phyloP scores from a whole-genome alignment of 2,329 filamentous ascomycete genomes.

The Cordyceps pruinosa region DNA sequence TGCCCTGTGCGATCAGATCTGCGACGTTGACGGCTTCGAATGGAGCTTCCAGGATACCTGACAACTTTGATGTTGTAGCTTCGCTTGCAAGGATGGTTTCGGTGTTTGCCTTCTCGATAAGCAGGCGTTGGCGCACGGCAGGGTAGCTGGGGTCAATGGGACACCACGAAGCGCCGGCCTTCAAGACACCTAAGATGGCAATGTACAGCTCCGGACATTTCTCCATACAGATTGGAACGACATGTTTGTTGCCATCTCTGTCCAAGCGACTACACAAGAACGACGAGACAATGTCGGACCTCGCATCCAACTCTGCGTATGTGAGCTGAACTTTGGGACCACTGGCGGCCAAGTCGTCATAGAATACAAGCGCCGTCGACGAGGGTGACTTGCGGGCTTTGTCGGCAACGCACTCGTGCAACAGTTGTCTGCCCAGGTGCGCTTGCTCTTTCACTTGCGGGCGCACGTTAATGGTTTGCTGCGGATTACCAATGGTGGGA shows the following conservation, averaged over 20 bases:
- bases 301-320: neutral
- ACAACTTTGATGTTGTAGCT: neutral
- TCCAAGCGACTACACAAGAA: neutral
- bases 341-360: neutral
- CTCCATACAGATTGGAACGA: constrained; percentile 5
- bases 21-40: neutral
- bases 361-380: neutral
- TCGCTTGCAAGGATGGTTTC: neutral
- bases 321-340: neutral
- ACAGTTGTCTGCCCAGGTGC: neutral
- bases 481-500: neutral
- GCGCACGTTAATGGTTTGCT: neutral
- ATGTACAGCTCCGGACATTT: constrained; percentile 1
- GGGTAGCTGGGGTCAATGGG: neutral
- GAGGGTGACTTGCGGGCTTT: neutral
- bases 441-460: neutral
- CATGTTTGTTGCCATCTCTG: neutral
- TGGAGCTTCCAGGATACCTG: neutral
- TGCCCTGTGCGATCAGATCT: neutral
- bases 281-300: neutral
- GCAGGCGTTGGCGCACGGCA: neutral
- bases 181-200: neutral
- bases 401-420: neutral
- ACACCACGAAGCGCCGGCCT: neutral
- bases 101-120: neutral